These are phyloP conservation scores for Fusarium gaditjirri DNA, from an alignment of 2,329 filamentous ascomycete genomes.

Conservation along the genomic window DNA sequence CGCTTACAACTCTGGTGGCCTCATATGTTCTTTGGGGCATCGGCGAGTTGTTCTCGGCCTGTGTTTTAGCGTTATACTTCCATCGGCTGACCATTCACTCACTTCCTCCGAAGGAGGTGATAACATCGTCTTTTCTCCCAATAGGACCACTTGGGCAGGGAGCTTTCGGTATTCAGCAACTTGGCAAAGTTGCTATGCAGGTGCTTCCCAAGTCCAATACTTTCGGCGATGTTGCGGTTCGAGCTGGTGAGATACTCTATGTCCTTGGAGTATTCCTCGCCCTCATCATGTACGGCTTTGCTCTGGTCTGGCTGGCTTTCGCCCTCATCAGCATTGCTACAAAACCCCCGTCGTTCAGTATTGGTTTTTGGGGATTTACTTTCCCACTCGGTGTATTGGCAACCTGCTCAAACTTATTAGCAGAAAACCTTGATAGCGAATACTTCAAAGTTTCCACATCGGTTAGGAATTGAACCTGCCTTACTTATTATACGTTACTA, in stretches of 20 bases:
- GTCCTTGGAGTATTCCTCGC: slow-evolving; percentile 62
- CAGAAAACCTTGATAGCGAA: slow-evolving; percentile 53
- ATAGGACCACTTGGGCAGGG: slow-evolving; percentile 75
- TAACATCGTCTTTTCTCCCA: slow-evolving; percentile 75
- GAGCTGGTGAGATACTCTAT: slow-evolving; percentile 61
- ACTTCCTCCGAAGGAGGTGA: slow-evolving; percentile 72
- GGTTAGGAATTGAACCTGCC: slow-evolving; percentile 35
- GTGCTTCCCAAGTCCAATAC: slow-evolving; percentile 53
- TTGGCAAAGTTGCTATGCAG: slow-evolving; percentile 59
- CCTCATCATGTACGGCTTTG: slow-evolving; percentile 58
- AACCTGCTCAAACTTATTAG: slow-evolving; percentile 54
- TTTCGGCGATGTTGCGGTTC: slow-evolving; percentile 57
- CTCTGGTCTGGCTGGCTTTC: slow-evolving; percentile 56
- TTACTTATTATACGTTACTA: slow-evolving; percentile 4
- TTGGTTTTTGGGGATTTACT: slow-evolving; percentile 61
- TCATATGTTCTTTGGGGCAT: slow-evolving; percentile 77
- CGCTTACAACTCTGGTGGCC: slow-evolving; percentile 69
- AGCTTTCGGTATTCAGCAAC: slow-evolving; percentile 66
- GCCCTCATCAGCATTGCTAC: slow-evolving; percentile 55
- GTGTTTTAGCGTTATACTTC: slow-evolving; percentile 75
- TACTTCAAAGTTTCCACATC: slow-evolving; percentile 57
- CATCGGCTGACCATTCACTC: slow-evolving; percentile 74
- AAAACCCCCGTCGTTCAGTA: slow-evolving; percentile 57
- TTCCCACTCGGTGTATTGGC: slow-evolving; percentile 59
- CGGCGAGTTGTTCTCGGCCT: slow-evolving; percentile 67